Evolutionary conservation across 176 grass and related monocot genomes (phyloP).

Genomic region (barley (Hordeum vulgare)): DNA sequence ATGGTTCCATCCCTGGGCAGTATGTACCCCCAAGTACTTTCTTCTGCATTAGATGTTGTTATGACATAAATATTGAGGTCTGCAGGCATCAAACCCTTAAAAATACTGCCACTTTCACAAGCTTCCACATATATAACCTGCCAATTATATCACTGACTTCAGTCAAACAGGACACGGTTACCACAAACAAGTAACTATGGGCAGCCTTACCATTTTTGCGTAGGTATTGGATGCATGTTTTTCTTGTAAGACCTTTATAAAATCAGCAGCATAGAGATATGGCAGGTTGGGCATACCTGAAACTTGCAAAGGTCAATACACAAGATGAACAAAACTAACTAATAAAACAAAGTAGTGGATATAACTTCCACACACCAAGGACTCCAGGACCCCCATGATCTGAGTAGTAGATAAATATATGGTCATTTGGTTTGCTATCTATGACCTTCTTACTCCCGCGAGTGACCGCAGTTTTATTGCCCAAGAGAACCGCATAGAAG

Average conservation of each 20-base stretch:
- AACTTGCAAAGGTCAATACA: neutral
- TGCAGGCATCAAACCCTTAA: slow-evolving; percentile 69
- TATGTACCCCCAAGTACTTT: slow-evolving; percentile 94
- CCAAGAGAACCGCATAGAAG: slow-evolving; percentile 55
- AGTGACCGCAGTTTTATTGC: slow-evolving; percentile 55
- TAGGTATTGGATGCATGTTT: slow-evolving; percentile 55
- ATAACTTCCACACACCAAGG: slow-evolving; percentile 42
- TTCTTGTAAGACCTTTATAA: slow-evolving; percentile 51
- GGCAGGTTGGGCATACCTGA: slow-evolving; percentile 75
- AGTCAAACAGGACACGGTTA: neutral
- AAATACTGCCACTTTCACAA: slow-evolving; percentile 96
- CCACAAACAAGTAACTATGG: neutral
- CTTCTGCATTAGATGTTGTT: slow-evolving; percentile 74
- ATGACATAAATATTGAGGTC: slow-evolving; percentile 82
- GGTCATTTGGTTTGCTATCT: slow-evolving; percentile 57
- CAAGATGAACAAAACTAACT: neutral
- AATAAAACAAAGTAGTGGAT: neutral
- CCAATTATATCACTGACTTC: slow-evolving; percentile 5
- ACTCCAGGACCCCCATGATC: slow-evolving; percentile 76
- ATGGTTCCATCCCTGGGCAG: slow-evolving; percentile 83
- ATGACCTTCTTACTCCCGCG: slow-evolving; percentile 75
- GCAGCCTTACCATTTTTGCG: slow-evolving; percentile 55
- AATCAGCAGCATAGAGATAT: slow-evolving; percentile 55
- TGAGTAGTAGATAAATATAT: slow-evolving; percentile 79
- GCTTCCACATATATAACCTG: slow-evolving; percentile 97